These are phyloP conservation scores for Psilocybe subaeruginosa DNA, from an alignment of 768 basidiomycete genomes.

Conservation along the genomic window DNA sequence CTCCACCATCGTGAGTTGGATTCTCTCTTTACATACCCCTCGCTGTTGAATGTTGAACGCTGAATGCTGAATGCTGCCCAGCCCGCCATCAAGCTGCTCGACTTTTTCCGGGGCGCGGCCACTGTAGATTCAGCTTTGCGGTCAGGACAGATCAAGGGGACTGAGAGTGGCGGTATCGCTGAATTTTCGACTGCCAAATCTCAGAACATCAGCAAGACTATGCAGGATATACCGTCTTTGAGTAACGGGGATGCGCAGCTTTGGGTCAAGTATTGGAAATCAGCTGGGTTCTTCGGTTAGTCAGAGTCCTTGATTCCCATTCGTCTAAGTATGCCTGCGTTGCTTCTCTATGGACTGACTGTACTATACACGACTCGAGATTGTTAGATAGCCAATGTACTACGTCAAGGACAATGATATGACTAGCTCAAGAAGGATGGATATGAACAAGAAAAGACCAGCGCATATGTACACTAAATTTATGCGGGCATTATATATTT, in stretches of 20 bases:
- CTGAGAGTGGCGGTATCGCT: slow-evolving; percentile 20
- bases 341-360: too few relatives aligned
- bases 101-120: slow-evolving; percentile 27
- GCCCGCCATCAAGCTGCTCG: slow-evolving; percentile 37
- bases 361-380: too few relatives aligned
- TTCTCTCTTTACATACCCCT: neutral
- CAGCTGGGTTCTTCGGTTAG: slow-evolving; percentile 13
- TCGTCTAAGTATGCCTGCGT: neutral
- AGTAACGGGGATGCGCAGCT: slow-evolving; percentile 13
- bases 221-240: slow-evolving; percentile 17
- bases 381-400: too few relatives aligned
- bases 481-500: too few relatives aligned
- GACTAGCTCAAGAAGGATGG: too few relatives aligned
- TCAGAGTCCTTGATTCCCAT: neutral
- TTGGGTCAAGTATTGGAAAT: slow-evolving; percentile 28
- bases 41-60: neutral
- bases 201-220: slow-evolving; percentile 19
- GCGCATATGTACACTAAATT: too few relatives aligned
- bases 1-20: slow-evolving; percentile 31
- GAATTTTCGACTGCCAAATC: slow-evolving; percentile 21
- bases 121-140: slow-evolving; percentile 19
- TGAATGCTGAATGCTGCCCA: slow-evolving; percentile 9
- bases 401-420: too few relatives aligned
- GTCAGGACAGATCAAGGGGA: slow-evolving; percentile 3
- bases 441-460: too few relatives aligned